A percentile compares a stretch with the other conserved stretches of the same genome.
Evolutionary conservation across 192 early-diverging fungal genomes (phyloP).

Genomic region (Coemansia sp.): DNA sequence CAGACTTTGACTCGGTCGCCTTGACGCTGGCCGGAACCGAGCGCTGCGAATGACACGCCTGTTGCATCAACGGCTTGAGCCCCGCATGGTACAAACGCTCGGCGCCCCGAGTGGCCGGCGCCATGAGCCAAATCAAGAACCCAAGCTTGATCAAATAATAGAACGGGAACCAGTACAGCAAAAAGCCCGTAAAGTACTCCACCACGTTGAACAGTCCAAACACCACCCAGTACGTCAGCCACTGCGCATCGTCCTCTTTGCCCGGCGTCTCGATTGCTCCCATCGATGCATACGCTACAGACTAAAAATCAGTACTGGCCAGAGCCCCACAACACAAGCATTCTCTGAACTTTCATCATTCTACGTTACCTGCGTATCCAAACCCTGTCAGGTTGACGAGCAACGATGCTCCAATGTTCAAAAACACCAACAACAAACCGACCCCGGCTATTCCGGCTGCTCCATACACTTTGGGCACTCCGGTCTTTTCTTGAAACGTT

Average conservation of each 20-base stretch:
- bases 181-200: conserved; percentile 86
- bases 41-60: conserved; percentile 22
- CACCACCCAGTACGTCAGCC: conserved; percentile 90
- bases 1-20: conserved; percentile 14
- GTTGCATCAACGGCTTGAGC: conserved; percentile 73
- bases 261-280: conserved; percentile 84
- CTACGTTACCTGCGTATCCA: conserved; percentile 71
- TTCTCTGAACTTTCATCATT: conserved; percentile 10
- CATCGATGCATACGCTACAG: conserved; percentile 81
- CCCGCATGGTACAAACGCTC: conserved; percentile 72
- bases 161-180: conserved; percentile 95
- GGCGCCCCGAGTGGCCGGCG: conserved; percentile 77
- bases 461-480: conserved; percentile 87
- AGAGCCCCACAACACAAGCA: no score
- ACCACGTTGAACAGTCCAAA: conserved; percentile 83
- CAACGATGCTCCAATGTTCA: conserved; percentile 81
- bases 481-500: conserved; percentile 70
- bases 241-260: conserved; percentile 82
- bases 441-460: conserved; percentile 63
- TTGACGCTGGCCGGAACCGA: not conserved
- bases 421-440: conserved; percentile 76
- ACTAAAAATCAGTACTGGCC: not conserved
- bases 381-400: conserved; percentile 87
- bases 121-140: conserved; percentile 81
- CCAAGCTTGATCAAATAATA: conserved; percentile 91